These are phyloP conservation scores for Scheffersomyces illinoinensis DNA, from an alignment of 1,139 yeast species.

Conservation along the genomic window DNA sequence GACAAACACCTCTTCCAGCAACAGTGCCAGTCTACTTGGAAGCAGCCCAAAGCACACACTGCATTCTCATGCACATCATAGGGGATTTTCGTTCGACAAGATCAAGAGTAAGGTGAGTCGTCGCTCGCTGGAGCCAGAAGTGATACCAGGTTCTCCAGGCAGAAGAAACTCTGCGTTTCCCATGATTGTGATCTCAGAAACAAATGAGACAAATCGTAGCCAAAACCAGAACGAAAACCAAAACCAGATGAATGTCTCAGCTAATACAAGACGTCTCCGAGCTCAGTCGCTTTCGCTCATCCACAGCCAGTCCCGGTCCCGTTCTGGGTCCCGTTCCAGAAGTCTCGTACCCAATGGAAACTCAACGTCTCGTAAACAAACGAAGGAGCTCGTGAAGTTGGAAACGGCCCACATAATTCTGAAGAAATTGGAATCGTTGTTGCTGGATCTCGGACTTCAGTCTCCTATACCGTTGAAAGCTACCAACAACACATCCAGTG, in stretches of 20 bases:
- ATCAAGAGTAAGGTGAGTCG: constrained; percentile 14
- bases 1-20: not conserved
- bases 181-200: constrained; percentile 20
- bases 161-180: constrained; percentile 24
- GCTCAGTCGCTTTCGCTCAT: constrained; percentile 21
- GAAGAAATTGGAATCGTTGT: constrained; percentile 33
- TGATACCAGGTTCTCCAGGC: constrained; percentile 9
- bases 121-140: constrained; percentile 14
- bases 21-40: not conserved
- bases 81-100: constrained; percentile 13
- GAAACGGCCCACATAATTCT: constrained; percentile 41
- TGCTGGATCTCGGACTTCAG: constrained; percentile 44
- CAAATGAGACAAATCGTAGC: constrained; percentile 3
- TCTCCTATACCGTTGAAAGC: constrained; percentile 39
- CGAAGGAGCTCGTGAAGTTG: constrained; percentile 41
- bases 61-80: not conserved
- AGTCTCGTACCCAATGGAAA: constrained; percentile 11
- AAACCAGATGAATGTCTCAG: not conserved
- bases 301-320: constrained; percentile 3
- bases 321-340: constrained; percentile 13
- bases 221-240: not conserved
- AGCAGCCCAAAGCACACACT: not conserved
- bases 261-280: constrained; percentile 11
- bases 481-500: constrained; percentile 16
- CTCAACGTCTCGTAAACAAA: constrained; percentile 23